These are phyloP conservation scores for Populus hybrid DNA, from an alignment of 441 rosid species.

Conservation along the genomic window DNA sequence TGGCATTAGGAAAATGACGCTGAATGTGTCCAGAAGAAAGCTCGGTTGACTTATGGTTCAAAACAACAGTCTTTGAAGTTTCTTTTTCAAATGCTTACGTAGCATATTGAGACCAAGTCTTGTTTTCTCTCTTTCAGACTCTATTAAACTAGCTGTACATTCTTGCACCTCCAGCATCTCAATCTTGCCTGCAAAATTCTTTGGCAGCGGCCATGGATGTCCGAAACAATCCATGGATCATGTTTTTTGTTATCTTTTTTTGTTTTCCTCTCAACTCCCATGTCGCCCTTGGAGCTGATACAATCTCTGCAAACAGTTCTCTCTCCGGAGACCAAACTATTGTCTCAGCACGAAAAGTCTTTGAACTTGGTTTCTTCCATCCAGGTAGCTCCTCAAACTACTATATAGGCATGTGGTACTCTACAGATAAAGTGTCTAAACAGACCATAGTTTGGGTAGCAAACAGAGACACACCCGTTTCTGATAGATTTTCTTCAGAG, in stretches of 20 bases:
- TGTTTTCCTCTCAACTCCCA: conserved; percentile 19
- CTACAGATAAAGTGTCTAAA: conserved; percentile 23
- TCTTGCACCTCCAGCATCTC: neutral
- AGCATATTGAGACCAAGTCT: neutral
- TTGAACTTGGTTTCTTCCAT: conserved; percentile 46
- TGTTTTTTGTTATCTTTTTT: conserved; percentile 9
- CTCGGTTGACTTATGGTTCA: neutral
- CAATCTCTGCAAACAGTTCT: conserved; percentile 31
- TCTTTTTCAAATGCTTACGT: too few species aligned
- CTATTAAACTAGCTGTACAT: neutral
- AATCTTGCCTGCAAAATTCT: neutral
- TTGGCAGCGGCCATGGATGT: conserved; percentile 19
- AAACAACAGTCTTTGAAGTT: neutral
- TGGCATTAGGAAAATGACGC: too few species aligned
- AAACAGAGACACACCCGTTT: conserved; percentile 36
- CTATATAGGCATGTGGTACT: conserved; percentile 72
- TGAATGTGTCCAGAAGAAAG: neutral
- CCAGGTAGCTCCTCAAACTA: conserved; percentile 44
- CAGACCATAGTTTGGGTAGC: conserved; percentile 48
- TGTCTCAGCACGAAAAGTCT: conserved; percentile 26
- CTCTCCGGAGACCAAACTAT: conserved; percentile 44
- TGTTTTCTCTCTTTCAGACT: neutral
- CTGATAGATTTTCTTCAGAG: conserved; percentile 20
- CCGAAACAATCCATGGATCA: conserved; percentile 16
- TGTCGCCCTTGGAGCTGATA: conserved; percentile 29